Percentiles rank a stretch among this genome's conserved stretches.
These are phyloP conservation scores for Trichoderma orchidacearum DNA, from an alignment of 495 filamentous ascomycete species.

Conservation along the genomic window DNA sequence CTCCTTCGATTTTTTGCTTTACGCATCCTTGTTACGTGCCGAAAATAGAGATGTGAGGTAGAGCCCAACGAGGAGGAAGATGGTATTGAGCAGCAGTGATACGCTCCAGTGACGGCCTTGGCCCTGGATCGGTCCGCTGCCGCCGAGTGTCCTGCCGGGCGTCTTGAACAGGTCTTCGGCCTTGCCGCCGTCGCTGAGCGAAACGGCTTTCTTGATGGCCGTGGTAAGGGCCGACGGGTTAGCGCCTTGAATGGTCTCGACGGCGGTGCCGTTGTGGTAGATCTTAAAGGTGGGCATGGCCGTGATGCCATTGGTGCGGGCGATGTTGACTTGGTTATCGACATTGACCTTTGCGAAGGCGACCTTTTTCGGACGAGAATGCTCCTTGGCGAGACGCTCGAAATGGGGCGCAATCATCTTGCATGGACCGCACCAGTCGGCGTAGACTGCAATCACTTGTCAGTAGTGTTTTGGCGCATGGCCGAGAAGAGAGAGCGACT, in stretches of 20 bases:
- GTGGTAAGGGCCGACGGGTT: slow-evolving; percentile 55
- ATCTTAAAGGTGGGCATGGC: slow-evolving; percentile 80
- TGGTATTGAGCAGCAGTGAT: slow-evolving; percentile 22
- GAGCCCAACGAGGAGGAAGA: slow-evolving; percentile 44
- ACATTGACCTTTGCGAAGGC: slow-evolving; percentile 82
- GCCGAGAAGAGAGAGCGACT: neutral
- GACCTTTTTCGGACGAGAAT: slow-evolving; percentile 59
- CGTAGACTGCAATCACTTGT: slow-evolving; percentile 51
- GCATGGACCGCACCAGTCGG: slow-evolving; percentile 78
- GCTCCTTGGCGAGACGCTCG: slow-evolving; percentile 57
- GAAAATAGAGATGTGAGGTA: slow-evolving; percentile 46
- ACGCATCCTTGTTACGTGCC: slow-evolving; percentile 12
- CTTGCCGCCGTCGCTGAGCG: slow-evolving; percentile 32
- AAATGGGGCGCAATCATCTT: slow-evolving; percentile 74
- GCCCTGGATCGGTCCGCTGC: slow-evolving; percentile 7
- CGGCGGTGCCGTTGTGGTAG: slow-evolving; percentile 59
- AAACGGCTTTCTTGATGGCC: slow-evolving; percentile 63
- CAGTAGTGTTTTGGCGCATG: slow-evolving; percentile 8
- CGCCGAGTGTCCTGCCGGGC: slow-evolving; percentile 22
- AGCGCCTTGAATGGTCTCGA: slow-evolving; percentile 58
- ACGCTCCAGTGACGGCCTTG: slow-evolving; percentile 14
- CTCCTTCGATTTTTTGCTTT: neutral
- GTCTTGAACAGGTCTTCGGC: slow-evolving; percentile 29
- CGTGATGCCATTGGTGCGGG: slow-evolving; percentile 56
- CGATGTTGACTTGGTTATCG: slow-evolving; percentile 61